Percentiles rank a stretch among this genome's conserved stretches.
phyloP scores from a whole-genome alignment of 352 stramenopile species.

The Elongisporangium undulatum region DNA sequence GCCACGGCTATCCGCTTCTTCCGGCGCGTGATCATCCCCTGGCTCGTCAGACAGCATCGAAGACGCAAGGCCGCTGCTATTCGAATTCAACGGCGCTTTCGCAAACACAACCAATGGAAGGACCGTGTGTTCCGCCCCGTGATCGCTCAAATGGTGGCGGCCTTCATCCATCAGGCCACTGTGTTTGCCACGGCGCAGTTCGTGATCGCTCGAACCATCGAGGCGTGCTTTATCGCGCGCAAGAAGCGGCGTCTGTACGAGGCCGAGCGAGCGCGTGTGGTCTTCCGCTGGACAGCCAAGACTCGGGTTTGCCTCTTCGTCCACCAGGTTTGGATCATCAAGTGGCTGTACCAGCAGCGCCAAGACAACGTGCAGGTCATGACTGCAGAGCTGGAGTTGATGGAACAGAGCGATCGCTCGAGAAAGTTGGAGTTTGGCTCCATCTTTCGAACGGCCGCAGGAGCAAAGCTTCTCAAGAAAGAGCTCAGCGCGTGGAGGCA shows the following conservation, averaged over 20 bases:
- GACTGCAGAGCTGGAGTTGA: slow-evolving; percentile 14
- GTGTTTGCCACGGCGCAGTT: slow-evolving; percentile 5
- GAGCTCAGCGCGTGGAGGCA: slow-evolving; percentile 26
- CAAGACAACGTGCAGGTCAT: slow-evolving; percentile 19
- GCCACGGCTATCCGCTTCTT: slow-evolving; percentile 29
- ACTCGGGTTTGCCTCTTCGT: slow-evolving; percentile 40
- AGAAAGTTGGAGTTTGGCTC: slow-evolving; percentile 19
- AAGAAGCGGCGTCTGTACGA: slow-evolving; percentile 8
- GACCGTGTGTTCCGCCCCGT: slow-evolving; percentile 11
- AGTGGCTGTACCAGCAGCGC: slow-evolving; percentile 30
- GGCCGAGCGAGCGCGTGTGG: slow-evolving; percentile 10
- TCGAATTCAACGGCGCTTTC: slow-evolving; percentile 24
- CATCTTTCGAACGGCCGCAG: slow-evolving; percentile 27
- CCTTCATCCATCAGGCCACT: slow-evolving; percentile 7
- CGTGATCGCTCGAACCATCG: slow-evolving; percentile 11
- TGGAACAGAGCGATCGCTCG: slow-evolving; percentile 20
- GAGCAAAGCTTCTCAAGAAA: slow-evolving; percentile 27
- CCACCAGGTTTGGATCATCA: slow-evolving; percentile 25
- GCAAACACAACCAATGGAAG: slow-evolving; percentile 16
- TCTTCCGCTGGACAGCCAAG: slow-evolving; percentile 34
- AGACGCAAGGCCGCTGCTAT: slow-evolving; percentile 18
- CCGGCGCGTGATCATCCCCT: slow-evolving; percentile 19
- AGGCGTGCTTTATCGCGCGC: slow-evolving; percentile 9
- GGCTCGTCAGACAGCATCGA: slow-evolving; percentile 19
- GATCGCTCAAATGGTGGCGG: slow-evolving; percentile 9